Conservation (phyloP, 1,139 yeast genomes). For the Chernovozyma aurita region DNA sequence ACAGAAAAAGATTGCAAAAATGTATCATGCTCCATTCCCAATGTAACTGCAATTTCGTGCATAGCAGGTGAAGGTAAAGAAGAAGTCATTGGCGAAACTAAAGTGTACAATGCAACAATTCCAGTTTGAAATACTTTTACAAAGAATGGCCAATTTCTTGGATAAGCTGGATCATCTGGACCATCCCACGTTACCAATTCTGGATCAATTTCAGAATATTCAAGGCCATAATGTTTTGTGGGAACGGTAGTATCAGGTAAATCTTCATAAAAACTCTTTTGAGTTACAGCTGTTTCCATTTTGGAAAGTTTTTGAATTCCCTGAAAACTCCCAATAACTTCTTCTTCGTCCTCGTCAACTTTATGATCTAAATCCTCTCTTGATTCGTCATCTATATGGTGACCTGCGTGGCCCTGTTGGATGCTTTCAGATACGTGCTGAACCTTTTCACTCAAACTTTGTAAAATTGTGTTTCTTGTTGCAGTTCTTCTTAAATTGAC, state of each 20-base stretch:
- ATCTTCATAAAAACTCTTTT: conserved; percentile 14
- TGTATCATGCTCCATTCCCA: conserved; percentile 29
- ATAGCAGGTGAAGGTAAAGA: conserved; percentile 60
- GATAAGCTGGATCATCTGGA: conserved; percentile 53
- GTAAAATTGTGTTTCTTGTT: conserved; percentile 36
- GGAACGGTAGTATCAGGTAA: conserved; percentile 38
- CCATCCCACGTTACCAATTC: conserved; percentile 67
- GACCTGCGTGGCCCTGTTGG: conserved; percentile 6
- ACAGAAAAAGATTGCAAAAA: conserved; percentile 47
- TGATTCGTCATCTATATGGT: not conserved
- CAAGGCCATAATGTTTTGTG: conserved; percentile 43
- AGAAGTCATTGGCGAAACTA: conserved; percentile 57
- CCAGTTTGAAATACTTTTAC: conserved; percentile 41
- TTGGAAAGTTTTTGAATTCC: not conserved
- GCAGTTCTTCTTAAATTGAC: conserved; percentile 32
- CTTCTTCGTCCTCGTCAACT: conserved; percentile 9
- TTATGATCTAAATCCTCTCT: too few species aligned
- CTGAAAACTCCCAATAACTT: conserved; percentile 2
- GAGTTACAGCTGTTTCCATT: not conserved
- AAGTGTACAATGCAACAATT: conserved; percentile 50
- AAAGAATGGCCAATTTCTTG: conserved; percentile 51
- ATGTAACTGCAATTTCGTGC: conserved; percentile 36
- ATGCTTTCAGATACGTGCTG: conserved; percentile 12
- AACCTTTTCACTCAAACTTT: conserved; percentile 18
- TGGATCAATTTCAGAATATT: conserved; percentile 50